Evolutionary conservation across 495 filamentous ascomycete species (phyloP).

Genomic region (Elasticomyces elasticus): DNA sequence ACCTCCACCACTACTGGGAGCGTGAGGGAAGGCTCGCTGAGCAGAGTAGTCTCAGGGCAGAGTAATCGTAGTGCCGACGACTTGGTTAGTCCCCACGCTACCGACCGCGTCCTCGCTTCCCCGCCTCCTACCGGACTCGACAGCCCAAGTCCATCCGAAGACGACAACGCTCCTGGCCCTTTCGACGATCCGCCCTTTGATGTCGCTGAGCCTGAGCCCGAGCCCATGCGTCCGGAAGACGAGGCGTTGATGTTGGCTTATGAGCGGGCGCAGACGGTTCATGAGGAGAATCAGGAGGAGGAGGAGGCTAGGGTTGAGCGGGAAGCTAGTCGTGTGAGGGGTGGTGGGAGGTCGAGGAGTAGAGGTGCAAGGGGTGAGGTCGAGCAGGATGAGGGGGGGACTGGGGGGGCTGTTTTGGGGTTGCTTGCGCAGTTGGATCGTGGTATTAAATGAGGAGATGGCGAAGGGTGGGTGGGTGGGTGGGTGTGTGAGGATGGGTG

Average conservation of each 20-base stretch:
- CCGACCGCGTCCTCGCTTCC: conserved; percentile 11
- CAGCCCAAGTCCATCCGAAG: conserved; percentile 1
- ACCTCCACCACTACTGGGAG: not conserved
- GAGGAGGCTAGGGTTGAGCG: conserved; percentile 12
- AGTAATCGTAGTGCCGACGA: conserved; percentile 2
- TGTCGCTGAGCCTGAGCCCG: conserved; percentile 3
- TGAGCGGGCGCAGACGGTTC: conserved; percentile 17
- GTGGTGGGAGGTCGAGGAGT: conserved; percentile 5
- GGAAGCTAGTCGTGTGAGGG: conserved; percentile 7
- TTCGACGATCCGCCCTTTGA: too few relatives aligned
- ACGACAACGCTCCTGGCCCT: conserved; percentile 7
- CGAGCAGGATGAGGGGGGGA: conserved; percentile 11
- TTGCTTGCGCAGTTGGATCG: conserved; percentile 20
- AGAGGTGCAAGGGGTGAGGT: not conserved
- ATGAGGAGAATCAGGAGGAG: conserved; percentile 20
- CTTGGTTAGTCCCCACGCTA: not conserved
- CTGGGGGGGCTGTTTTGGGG: conserved; percentile 15
- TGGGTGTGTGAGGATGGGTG: too few relatives aligned
- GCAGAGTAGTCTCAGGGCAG: conserved; percentile 1
- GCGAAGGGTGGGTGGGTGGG: too few relatives aligned
- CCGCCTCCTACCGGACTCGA: conserved; percentile 7
- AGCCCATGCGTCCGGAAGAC: conserved; percentile 15
- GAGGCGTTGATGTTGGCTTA: conserved; percentile 20
- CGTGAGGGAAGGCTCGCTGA: conserved; percentile 4
- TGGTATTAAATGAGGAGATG: conserved; percentile 17